A percentile compares a stretch with the other conserved stretches of the same genome.
phyloP scores from a whole-genome alignment of 768 basidiomycete genomes.

The Macrolepiota fuliginosa region DNA sequence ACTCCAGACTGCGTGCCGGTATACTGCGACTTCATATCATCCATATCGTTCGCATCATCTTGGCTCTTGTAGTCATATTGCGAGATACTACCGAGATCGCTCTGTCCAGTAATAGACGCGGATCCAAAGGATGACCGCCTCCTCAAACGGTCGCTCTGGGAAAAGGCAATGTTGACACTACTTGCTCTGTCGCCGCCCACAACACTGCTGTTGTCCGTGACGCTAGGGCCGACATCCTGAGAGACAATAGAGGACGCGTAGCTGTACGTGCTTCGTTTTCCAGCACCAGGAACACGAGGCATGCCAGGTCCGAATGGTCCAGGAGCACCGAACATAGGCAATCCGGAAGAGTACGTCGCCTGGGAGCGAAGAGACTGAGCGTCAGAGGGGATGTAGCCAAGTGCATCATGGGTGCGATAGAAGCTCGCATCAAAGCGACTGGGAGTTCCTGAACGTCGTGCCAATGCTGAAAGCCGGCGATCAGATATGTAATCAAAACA shows the following conservation, averaged over 20 bases:
- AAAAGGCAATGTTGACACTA: conserved; percentile 68
- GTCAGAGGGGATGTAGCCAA: conserved; percentile 93
- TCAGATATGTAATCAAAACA: not conserved
- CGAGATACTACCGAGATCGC: conserved; percentile 77
- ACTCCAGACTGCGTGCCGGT: conserved; percentile 82
- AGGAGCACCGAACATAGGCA: conserved; percentile 77
- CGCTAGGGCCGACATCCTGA: conserved; percentile 76
- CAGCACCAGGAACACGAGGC: conserved; percentile 59
- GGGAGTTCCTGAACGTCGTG: conserved; percentile 81
- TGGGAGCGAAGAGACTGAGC: conserved; percentile 95
- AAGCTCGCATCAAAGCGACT: conserved; percentile 95
- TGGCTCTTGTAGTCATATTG: conserved; percentile 88
- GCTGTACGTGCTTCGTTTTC: conserved; percentile 75
- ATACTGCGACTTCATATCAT: conserved; percentile 90
- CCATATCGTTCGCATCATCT: conserved; percentile 74
- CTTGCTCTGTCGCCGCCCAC: conserved; percentile 49
- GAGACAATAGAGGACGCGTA: conserved; percentile 94
- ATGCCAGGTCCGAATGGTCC: conserved; percentile 70
- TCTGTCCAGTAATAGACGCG: conserved; percentile 69
- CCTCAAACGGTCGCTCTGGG: conserved; percentile 87
- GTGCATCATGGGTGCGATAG: conserved; percentile 92
- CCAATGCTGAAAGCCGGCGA: conserved; percentile 29
- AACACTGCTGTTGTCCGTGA: conserved; percentile 61
- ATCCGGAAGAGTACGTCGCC: conserved; percentile 90
- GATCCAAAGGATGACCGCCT: conserved; percentile 70